These are phyloP conservation scores for Synchytrium microbalum DNA, from an alignment of 371 early-diverging fungal species.

Conservation along the genomic window DNA sequence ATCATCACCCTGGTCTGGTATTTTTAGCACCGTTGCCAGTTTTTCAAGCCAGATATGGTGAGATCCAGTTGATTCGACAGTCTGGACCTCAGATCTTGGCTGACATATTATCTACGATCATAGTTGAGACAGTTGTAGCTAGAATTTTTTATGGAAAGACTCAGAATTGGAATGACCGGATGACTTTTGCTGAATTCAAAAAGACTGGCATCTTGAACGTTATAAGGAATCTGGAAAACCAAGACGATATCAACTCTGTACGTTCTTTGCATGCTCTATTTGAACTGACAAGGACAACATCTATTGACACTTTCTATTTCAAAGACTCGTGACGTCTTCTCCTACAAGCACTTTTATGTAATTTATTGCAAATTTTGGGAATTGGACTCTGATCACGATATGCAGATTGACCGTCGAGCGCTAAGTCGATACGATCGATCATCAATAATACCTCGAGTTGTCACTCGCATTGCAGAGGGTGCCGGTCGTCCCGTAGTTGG, in stretches of 20 bases:
- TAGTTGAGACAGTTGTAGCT: constrained; percentile 70
- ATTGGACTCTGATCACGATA: constrained; percentile 69
- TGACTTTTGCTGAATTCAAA: constrained; percentile 67
- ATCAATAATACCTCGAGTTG: constrained; percentile 46
- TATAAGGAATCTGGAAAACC: constrained; percentile 53
- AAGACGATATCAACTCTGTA: constrained; percentile 66
- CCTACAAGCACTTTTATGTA: constrained; percentile 94
- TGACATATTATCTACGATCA: background rate
- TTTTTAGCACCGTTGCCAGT: constrained; percentile 66
- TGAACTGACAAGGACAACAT: constrained; percentile 4
- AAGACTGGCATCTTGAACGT: constrained; percentile 46
- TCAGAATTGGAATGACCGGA: constrained; percentile 55
- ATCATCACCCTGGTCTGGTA: constrained; percentile 77
- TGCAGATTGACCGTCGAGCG: constrained; percentile 54
- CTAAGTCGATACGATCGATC: constrained; percentile 58
- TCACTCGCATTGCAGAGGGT: constrained; percentile 29
- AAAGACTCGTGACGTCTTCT: constrained; percentile 65
- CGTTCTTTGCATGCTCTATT: constrained; percentile 8
- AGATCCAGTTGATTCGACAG: constrained; percentile 10
- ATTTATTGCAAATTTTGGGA: constrained; percentile 94
- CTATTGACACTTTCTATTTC: background rate
- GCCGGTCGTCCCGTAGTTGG: background rate
- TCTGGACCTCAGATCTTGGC: background rate
- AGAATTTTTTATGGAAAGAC: constrained; percentile 71
- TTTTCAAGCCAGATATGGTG: constrained; percentile 78